Evolutionary conservation across 2,329 filamentous ascomycete genomes (phyloP), one percentile per base, ranked within the genome.

Genomic region (Diaporthe helianthi): DNA sequence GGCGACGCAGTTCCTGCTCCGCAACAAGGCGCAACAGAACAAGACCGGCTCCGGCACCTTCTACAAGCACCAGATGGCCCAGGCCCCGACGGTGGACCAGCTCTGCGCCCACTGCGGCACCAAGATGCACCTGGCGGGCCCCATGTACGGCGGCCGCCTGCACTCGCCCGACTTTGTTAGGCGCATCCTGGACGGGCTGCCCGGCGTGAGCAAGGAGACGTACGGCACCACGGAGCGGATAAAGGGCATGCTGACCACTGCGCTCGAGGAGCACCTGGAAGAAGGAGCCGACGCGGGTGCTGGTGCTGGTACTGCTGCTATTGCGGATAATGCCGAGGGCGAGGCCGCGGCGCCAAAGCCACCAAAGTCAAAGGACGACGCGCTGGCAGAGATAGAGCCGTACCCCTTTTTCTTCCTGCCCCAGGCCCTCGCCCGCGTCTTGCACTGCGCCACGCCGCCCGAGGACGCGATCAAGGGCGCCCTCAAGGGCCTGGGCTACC

Each of bases 121-220:
- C 76, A 95, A 92, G 77, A 97, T 91, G 80, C 96, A 98, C 79
- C 79, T 98, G 17, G 92, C 90, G 5, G 96, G 96, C 1, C 96
- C 96, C 0, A 98, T 99, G 95, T 99, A 94, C 82, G 94, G 89
- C 41, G 96, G 96, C 0, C 92, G 92, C 24, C 83, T 99, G 10
- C 96, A 99, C 80, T 94, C 94, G 53, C 86, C 89, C 8, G 87
- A 89, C 2, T 99, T 98, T 76, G 89, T 99, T 71, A 87, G 92
- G 76, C 88, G 87, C 68, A 89, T 99, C 29, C 84, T 99, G 19
- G 87, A 89, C 52, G 87, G 91, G 69, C 84, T 97, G 10, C 89
- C 93, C 0, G 81, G 84, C 4, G 87, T 89, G 0, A 88, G 94
- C 58, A 84, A 85, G 31, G 84, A 89, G 0, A 86, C 90, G 0